phyloP scores from a whole-genome alignment of 441 rosid species.

The Pelargonium citronellum region DNA sequence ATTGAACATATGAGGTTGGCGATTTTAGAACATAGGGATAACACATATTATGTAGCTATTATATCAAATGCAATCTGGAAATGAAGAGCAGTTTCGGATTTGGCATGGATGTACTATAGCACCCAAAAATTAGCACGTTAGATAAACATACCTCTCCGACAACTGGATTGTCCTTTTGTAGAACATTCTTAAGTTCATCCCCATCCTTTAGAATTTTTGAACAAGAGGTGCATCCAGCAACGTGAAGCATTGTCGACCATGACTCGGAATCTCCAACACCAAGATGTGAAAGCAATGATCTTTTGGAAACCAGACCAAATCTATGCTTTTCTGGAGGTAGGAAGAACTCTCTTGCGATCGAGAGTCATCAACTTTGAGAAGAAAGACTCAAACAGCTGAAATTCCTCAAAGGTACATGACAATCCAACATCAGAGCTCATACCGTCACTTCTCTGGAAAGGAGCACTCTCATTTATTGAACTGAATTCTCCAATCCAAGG shows the following conservation, averaged over 20 bases:
- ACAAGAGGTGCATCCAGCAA: slow-evolving; percentile 71
- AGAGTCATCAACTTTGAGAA: slow-evolving; percentile 46
- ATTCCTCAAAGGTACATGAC: slow-evolving; percentile 57
- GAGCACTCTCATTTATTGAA: slow-evolving; percentile 37
- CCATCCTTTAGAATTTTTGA: slow-evolving; percentile 56
- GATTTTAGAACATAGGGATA: too few species aligned
- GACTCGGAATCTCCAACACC: slow-evolving; percentile 45
- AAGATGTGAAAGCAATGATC: slow-evolving; percentile 50
- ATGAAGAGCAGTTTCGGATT: too few species aligned
- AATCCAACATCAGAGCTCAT: slow-evolving; percentile 25
- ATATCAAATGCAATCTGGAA: too few species aligned
- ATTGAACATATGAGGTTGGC: too few species aligned
- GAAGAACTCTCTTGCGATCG: slow-evolving; percentile 60
- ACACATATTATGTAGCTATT: too few species aligned
- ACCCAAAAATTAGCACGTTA: background rate
- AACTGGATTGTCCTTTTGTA: slow-evolving; percentile 42
- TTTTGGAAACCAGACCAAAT: slow-evolving; percentile 68
- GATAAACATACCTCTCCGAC: slow-evolving; percentile 52
- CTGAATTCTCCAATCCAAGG: slow-evolving; percentile 60
- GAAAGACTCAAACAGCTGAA: slow-evolving; percentile 59
- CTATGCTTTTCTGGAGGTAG: slow-evolving; percentile 62
- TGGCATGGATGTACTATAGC: too few species aligned
- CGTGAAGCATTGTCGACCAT: slow-evolving; percentile 56
- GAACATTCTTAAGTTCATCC: slow-evolving; percentile 44
- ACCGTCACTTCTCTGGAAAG: slow-evolving; percentile 35